These are phyloP conservation scores for Xylaria sp. DNA, from an alignment of 2,329 filamentous ascomycete genomes.

Conservation along the genomic window DNA sequence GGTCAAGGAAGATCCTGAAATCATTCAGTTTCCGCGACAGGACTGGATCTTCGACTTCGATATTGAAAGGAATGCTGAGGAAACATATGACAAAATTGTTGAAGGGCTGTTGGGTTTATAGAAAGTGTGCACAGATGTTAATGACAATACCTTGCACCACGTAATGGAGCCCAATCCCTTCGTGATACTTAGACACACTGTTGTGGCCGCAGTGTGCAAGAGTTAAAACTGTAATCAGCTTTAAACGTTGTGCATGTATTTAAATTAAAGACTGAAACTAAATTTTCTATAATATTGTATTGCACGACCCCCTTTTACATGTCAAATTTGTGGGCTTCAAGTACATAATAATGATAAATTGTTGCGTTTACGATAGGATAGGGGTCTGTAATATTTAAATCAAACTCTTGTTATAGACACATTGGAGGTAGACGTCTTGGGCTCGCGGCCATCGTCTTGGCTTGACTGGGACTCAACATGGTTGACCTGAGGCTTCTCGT, in stretches of 20 bases:
- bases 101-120: slow-evolving; percentile 41
- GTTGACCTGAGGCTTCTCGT: slow-evolving; percentile 38
- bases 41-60: slow-evolving; percentile 65
- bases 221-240: neutral
- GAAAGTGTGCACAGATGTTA: neutral
- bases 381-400: neutral
- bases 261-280: neutral
- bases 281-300: neutral
- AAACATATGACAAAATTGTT: slow-evolving; percentile 51
- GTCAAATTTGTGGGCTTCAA: neutral
- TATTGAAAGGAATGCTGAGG: slow-evolving; percentile 57
- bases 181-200: neutral
- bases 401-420: neutral
- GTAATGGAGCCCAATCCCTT: neutral
- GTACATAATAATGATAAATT: neutral
- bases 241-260: neutral
- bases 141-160: neutral
- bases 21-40: slow-evolving; percentile 60
- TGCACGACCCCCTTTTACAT: neutral
- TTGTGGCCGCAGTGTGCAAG: too few relatives aligned
- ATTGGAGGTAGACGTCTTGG: slow-evolving; percentile 2
- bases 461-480: slow-evolving; percentile 37
- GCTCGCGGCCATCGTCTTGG: slow-evolving; percentile 5
- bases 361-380: too few relatives aligned
- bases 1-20: slow-evolving; percentile 58